These are phyloP conservation scores for Syzygium grande DNA, from an alignment of 345 rosid genomes.

Conservation along the genomic window DNA sequence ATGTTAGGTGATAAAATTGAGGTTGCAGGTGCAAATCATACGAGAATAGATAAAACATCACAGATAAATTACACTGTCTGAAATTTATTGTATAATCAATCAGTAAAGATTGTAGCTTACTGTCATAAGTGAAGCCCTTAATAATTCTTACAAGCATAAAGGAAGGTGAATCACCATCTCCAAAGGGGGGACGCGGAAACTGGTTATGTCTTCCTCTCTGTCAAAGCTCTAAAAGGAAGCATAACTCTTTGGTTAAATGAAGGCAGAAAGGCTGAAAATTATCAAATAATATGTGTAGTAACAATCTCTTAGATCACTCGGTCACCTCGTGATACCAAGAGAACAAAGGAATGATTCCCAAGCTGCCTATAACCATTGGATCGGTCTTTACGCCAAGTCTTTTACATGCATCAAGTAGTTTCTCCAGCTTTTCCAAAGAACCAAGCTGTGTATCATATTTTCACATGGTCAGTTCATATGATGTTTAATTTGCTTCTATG, in stretches of 20 bases:
- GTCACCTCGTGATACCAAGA: conserved; percentile 75
- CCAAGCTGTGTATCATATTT: conserved; percentile 24
- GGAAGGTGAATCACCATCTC: conserved; percentile 63
- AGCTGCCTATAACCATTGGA: conserved; percentile 25
- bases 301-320: not conserved
- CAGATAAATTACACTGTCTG: not conserved
- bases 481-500: not conserved
- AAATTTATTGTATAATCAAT: not conserved
- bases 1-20: not conserved
- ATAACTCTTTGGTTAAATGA: not conserved
- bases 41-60: not conserved
- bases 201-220: conserved; percentile 37
- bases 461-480: not conserved
- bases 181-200: conserved; percentile 39
- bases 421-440: conserved; percentile 60
- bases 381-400: conserved; percentile 42
- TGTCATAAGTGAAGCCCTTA: not conserved
- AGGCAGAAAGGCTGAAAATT: not conserved
- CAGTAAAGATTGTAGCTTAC: not conserved
- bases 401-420: conserved; percentile 51
- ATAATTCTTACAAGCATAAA: conserved; percentile 28
- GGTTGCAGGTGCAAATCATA: not conserved
- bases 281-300: not conserved
- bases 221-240: conserved; percentile 43
- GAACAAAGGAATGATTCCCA: conserved; percentile 56